phyloP scores from a whole-genome alignment of 441 rosid species.

The Euphorbia schlechtendalii region DNA sequence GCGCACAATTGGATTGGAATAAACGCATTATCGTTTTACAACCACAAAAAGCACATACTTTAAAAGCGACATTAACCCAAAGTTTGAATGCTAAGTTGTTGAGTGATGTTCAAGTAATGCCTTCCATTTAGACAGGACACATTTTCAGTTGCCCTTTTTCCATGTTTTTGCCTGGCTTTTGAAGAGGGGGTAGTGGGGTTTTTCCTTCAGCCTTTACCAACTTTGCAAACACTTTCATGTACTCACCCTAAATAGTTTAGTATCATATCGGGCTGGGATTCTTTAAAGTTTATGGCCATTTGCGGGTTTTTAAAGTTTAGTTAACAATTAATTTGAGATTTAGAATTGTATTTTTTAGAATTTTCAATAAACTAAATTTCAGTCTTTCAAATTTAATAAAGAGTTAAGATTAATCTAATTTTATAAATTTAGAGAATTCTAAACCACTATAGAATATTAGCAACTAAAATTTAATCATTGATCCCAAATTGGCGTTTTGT shows the following conservation, averaged over 20 bases:
- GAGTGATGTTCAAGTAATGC: slow-evolving; percentile 23
- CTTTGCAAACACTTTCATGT: slow-evolving; percentile 11
- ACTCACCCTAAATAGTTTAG: not conserved
- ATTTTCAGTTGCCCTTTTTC: not conserved
- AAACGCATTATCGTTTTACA: not conserved
- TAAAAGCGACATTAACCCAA: not conserved
- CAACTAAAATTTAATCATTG: too few relatives aligned
- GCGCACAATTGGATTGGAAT: not conserved
- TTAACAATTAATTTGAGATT: too few relatives aligned
- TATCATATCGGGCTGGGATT: not conserved
- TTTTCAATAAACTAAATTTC: too few relatives aligned
- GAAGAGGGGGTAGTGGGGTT: not conserved
- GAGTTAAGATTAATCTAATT: too few relatives aligned
- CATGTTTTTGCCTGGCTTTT: not conserved
- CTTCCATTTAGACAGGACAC: not conserved
- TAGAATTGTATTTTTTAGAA: too few relatives aligned
- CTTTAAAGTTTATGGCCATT: too few relatives aligned
- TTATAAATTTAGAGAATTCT: too few relatives aligned
- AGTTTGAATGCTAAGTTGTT: not conserved
- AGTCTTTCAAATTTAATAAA: too few relatives aligned
- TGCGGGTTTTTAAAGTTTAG: too few relatives aligned
- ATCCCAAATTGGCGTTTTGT: too few relatives aligned
- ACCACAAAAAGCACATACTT: not conserved
- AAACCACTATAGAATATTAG: too few relatives aligned
- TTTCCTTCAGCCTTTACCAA: not conserved